A percentile compares a stretch with the other conserved stretches of the same genome.
Evolutionary conservation across 148 eudicot genomes (phyloP).

Genomic region (Heliamphora exappendiculata): DNA sequence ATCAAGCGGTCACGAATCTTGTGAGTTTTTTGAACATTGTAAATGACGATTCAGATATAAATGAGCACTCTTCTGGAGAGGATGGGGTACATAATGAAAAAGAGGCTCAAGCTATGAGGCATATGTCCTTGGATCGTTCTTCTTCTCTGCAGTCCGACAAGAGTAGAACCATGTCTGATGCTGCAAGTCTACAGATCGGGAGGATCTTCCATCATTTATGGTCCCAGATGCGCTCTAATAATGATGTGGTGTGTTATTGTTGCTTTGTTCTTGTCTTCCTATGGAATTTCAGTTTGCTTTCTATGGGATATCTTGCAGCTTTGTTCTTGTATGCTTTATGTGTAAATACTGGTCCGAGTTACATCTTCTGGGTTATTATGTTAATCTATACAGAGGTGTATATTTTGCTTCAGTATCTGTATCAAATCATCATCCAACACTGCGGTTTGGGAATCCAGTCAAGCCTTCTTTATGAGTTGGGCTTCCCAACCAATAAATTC

Average conservation of each 20-base stretch:
- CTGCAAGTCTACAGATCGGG: conserved; percentile 64
- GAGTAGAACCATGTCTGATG: conserved; percentile 58
- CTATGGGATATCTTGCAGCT: conserved; percentile 89
- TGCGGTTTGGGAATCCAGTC: conserved; percentile 68
- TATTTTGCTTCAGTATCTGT: conserved; percentile 75
- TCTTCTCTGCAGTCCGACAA: conserved; percentile 76
- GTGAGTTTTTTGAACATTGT: conserved; percentile 76
- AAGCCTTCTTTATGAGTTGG: conserved; percentile 52
- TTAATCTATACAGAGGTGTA: conserved; percentile 82
- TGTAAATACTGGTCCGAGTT: conserved; percentile 80
- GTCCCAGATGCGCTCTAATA: conserved; percentile 93
- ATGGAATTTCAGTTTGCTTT: conserved; percentile 97
- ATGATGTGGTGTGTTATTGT: conserved; percentile 91
- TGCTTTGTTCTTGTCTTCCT: conserved; percentile 85
- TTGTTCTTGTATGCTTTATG: conserved; percentile 92
- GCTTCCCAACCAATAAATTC: conserved; percentile 63
- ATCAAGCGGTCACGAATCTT: conserved; percentile 84
- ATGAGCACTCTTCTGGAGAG: conserved; percentile 37
- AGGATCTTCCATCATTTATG: conserved; percentile 72
- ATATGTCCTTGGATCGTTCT: conserved; percentile 38
- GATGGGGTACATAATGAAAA: conserved; percentile 36
- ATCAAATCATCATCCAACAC: conserved; percentile 93
- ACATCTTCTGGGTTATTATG: conserved; percentile 84
- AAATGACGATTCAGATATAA: conserved; percentile 52
- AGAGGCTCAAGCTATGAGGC: conserved; percentile 33